phyloP scores from a whole-genome alignment of 352 stramenopile genomes.

The Detonula confervacea region DNA sequence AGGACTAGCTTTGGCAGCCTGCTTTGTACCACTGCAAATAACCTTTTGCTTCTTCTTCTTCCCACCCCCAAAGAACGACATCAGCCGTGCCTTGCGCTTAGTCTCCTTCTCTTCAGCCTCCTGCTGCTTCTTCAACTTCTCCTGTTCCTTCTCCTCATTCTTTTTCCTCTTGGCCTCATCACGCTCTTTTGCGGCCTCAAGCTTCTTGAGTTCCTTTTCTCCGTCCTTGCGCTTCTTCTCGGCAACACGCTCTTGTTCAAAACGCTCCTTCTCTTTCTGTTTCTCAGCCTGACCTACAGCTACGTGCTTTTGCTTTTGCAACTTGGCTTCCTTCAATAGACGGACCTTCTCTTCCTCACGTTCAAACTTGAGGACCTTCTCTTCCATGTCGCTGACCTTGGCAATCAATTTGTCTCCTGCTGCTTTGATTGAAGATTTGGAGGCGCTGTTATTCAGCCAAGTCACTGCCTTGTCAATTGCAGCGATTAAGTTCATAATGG shows the following conservation, averaged over 20 bases:
- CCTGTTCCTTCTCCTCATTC: constrained; percentile 35
- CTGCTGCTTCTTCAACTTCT: constrained; percentile 27
- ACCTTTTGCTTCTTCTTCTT: constrained; percentile 47
- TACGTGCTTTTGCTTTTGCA: constrained; percentile 57
- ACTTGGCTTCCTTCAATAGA: constrained; percentile 42
- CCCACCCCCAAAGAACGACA: constrained; percentile 40
- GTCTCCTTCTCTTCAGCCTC: constrained; percentile 51
- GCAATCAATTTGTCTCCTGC: constrained; percentile 47
- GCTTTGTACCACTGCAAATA: neutral
- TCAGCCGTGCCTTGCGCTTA: constrained; percentile 47
- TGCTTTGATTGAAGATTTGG: constrained; percentile 19
- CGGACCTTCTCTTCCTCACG: constrained; percentile 69
- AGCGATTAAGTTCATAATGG: constrained; percentile 63
- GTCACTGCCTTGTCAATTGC: constrained; percentile 59
- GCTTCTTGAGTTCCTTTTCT: constrained; percentile 41
- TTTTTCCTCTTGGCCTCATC: constrained; percentile 37
- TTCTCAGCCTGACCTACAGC: constrained; percentile 31
- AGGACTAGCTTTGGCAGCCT: constrained; percentile 3
- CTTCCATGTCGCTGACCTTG: constrained; percentile 71
- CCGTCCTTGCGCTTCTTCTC: constrained; percentile 46
- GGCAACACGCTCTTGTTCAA: constrained; percentile 29
- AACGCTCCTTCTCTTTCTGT: constrained; percentile 41
- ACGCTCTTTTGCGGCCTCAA: constrained; percentile 46
- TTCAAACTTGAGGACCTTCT: constrained; percentile 79
- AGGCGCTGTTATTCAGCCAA: constrained; percentile 28